phyloP scores from a whole-genome alignment of 305 asterid genomes.

The Monarda citriodora region DNA sequence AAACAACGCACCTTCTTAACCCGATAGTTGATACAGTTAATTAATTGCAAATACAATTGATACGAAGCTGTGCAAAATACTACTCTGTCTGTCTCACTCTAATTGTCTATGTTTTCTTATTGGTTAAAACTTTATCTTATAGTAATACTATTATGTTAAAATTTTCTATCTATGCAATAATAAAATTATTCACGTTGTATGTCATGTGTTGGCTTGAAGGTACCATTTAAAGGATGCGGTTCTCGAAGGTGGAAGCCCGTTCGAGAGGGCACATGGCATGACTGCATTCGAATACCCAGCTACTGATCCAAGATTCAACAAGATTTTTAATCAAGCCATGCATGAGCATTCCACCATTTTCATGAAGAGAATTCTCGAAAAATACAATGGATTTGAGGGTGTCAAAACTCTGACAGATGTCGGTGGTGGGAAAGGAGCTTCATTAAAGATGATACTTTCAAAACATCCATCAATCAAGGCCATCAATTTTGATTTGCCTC shows the following conservation, averaged over 20 bases:
- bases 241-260: constrained; percentile 38
- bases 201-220: background rate
- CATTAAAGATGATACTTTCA: background rate
- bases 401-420: constrained; percentile 10
- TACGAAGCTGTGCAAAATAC: too few species aligned
- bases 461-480: constrained; percentile 37
- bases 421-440: constrained; percentile 16
- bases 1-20: too few species aligned
- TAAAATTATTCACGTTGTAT: too few species aligned
- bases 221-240: constrained; percentile 38
- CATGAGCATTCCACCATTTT: constrained; percentile 20
- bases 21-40: too few species aligned
- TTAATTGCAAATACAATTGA: too few species aligned
- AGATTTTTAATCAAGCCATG: constrained; percentile 43
- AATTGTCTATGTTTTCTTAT: too few species aligned
- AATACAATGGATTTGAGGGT: constrained; percentile 15
- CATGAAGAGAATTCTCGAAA: constrained; percentile 30
- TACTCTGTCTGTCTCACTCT: too few species aligned
- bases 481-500: constrained; percentile 32
- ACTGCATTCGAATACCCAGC: constrained; percentile 32
- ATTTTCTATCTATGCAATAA: too few species aligned
- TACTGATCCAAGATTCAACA: constrained; percentile 27
- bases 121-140: too few species aligned
- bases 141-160: too few species aligned
- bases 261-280: constrained; percentile 34